Evolutionary conservation across 306 rosid species (phyloP), one percentile per base, ranked within the genome.

Genomic region (Fragaria ananassa): DNA sequence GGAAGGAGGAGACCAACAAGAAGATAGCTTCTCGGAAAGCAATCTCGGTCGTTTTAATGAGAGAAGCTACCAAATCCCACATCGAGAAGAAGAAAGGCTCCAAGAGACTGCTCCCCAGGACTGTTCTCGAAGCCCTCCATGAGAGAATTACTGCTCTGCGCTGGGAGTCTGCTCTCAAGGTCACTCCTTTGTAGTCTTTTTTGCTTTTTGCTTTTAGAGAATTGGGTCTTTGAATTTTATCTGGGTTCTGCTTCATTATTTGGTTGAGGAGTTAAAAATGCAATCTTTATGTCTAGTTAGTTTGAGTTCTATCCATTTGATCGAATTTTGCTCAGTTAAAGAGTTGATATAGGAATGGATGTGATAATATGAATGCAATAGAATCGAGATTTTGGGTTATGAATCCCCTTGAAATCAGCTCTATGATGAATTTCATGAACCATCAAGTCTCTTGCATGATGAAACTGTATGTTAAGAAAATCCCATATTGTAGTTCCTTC

Each of bases 161-260:
- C 5, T 92, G 97, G 95, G 98, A 94, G 64, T 94, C 98, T 13
- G 96, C 98, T 62, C 91, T 94, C 87, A 94, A 90, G 97, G 98
- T 94, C 27, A 4, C 47, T 39, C 15, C 13, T 1, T 50, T 65
- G 64, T 14, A 4, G 27, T 73, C 68, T 3, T 42, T 25, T 25
- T 25, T 1, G 27, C 13, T 8, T 14, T 70, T 80, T 15, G 11
- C 13, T 68, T 47, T 72, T 13, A 13, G 75, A 13, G 45, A 17
- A 49, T 71, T 53, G 39, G 67, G 4, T 35, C 9, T n/a, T 51
- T 9, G 6, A 6, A 72, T 56, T 6, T 6, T 57, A 41, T 72
- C 67, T 41, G 67, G 76, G 17, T 39, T 57, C 2, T 61, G 66
- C n/a, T n/a, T n/a, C n/a, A n/a, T n/a, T n/a, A 23, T 41, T 54